These are phyloP conservation scores for Botrytis pseudocinerea DNA, from an alignment of 2,329 filamentous ascomycete species.

Conservation along the genomic window DNA sequence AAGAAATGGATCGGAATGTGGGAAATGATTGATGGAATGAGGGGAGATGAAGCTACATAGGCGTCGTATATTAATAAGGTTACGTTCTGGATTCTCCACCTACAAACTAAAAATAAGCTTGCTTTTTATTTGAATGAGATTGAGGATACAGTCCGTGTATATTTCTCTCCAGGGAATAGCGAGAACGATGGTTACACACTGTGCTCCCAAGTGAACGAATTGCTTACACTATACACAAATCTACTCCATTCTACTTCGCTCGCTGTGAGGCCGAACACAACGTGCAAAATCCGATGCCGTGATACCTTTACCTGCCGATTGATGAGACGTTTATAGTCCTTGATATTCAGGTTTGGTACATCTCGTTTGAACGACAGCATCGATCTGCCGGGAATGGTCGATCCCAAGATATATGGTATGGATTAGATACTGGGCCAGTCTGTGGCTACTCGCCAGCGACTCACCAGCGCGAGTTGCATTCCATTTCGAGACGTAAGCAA, in stretches of 20 bases:
- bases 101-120: not conserved
- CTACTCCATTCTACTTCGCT: not conserved
- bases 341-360: not conserved
- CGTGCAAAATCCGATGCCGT: not conserved
- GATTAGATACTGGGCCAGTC: not conserved
- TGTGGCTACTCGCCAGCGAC: too few species aligned
- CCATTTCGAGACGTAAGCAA: not conserved
- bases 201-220: not conserved
- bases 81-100: not conserved
- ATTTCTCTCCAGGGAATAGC: not conserved
- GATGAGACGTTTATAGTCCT: not conserved
- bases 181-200: not conserved
- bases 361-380: not conserved
- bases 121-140: not conserved
- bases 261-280: not conserved
- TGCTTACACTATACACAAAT: not conserved
- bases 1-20: not conserved
- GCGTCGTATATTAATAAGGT: not conserved
- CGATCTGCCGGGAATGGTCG: not conserved
- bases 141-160: not conserved
- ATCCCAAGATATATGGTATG: not conserved
- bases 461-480: not conserved
- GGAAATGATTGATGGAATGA: slow-evolving; percentile 4
- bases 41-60: not conserved
- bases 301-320: not conserved